These are phyloP conservation scores for Borealophlyctis nickersoniae DNA, from an alignment of 192 early-diverging fungal species.

Conservation along the genomic window DNA sequence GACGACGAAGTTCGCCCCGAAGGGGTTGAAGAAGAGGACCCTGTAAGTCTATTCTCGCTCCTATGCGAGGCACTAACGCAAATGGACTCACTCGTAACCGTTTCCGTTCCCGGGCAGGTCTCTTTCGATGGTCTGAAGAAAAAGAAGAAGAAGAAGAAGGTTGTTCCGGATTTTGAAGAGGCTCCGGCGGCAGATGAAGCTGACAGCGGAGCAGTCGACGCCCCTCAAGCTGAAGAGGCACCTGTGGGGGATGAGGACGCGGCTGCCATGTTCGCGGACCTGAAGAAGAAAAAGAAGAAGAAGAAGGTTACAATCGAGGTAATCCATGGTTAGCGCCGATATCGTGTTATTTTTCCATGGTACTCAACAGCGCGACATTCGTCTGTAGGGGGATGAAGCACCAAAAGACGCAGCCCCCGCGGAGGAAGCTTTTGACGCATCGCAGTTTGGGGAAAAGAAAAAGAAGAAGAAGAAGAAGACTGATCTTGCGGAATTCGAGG, in stretches of 20 bases:
- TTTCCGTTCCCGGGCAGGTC: not conserved
- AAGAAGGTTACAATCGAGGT: conserved; percentile 44
- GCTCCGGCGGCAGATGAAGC: conserved; percentile 10
- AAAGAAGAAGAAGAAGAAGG: conserved; percentile 43
- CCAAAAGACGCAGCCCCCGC: conserved; percentile 41
- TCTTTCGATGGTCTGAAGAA: conserved; percentile 4
- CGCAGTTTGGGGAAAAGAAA: conserved; percentile 72
- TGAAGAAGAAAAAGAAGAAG: conserved; percentile 91
- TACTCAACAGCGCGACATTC: too few species aligned
- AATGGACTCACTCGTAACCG: not conserved
- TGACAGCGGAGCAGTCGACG: not conserved
- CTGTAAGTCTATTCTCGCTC: not conserved
- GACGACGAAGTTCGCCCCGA: not conserved
- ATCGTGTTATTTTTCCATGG: conserved; percentile 17
- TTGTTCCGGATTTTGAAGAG: conserved; percentile 23
- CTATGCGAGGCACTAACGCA: not conserved
- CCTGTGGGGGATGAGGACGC: conserved; percentile 24
- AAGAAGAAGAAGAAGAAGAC: conserved; percentile 73
- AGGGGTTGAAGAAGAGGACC: not conserved
- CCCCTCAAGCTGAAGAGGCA: conserved; percentile 1
- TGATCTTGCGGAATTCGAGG: conserved; percentile 78
- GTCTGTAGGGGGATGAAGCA: conserved; percentile 18
- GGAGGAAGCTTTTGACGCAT: conserved; percentile 36
- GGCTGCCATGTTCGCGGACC: conserved; percentile 63
- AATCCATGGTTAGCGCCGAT: too few species aligned